phyloP scores from a whole-genome alignment of 2,329 filamentous ascomycete species.

The Penicillium polonicum region DNA sequence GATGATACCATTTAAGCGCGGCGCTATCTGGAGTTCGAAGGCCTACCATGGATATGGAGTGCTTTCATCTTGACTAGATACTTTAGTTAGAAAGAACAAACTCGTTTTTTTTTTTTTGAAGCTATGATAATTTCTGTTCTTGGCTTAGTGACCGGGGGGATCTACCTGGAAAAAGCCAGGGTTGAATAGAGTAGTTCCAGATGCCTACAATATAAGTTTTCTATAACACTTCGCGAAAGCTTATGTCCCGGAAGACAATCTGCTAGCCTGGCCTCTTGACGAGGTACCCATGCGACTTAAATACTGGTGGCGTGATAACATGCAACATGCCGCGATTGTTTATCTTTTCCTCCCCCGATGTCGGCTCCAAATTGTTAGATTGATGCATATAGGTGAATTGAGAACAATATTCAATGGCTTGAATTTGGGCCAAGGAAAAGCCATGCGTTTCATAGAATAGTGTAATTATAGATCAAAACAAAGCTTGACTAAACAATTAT shows the following conservation, averaged over 20 bases:
- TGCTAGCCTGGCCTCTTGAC: conserved; percentile 51
- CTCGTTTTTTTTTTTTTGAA: background rate
- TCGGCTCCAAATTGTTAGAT: conserved; percentile 1
- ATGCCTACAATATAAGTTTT: conserved; percentile 8
- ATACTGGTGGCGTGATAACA: conserved; percentile 13
- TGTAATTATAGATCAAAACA: background rate
- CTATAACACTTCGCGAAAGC: conserved; percentile 49
- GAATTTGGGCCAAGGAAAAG: background rate
- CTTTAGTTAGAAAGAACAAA: conserved; percentile 7
- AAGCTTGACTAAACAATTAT: background rate
- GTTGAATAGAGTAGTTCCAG: background rate
- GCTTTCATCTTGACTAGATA: conserved; percentile 11
- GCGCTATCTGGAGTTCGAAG: conserved; percentile 24
- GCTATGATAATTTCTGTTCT: background rate
- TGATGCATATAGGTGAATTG: background rate
- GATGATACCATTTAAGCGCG: conserved; percentile 32
- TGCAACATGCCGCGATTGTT: conserved; percentile 2
- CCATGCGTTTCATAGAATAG: background rate
- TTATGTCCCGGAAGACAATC: conserved; percentile 46
- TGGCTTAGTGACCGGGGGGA: conserved; percentile 5
- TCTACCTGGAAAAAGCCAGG: background rate
- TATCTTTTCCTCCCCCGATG: conserved; percentile 1
- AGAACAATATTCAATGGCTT: background rate
- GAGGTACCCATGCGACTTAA: conserved; percentile 21
- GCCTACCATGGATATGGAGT: conserved; percentile 8